Evolutionary conservation across 768 basidiomycete species (phyloP).

Genomic region (Kwoniella mangroviensis): DNA sequence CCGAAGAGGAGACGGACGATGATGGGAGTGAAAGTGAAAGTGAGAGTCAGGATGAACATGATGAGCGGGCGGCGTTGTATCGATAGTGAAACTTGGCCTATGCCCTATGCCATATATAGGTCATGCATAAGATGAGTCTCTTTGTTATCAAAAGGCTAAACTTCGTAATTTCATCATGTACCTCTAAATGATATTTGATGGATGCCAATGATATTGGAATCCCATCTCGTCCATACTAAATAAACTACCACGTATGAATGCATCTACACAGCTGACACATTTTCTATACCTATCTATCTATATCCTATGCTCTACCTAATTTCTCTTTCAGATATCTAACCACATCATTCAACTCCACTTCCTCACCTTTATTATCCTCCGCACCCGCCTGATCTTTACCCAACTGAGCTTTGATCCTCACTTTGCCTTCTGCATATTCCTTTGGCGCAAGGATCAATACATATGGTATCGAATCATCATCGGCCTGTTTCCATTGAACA

Average conservation of each 20-base stretch:
- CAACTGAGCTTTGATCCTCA: constrained; percentile 89
- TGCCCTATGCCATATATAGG: no score
- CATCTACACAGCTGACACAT: not conserved
- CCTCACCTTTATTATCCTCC: constrained; percentile 66
- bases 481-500: constrained; percentile 85
- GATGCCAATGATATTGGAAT: no score
- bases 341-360: constrained; percentile 69
- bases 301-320: constrained; percentile 27
- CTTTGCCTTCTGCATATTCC: constrained; percentile 80
- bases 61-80: constrained; percentile 6
- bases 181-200: no score
- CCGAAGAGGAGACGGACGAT: constrained; percentile 21
- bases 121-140: no score
- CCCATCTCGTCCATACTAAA: no score
- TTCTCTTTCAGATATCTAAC: constrained; percentile 65
- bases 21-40: constrained; percentile 14
- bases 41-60: constrained; percentile 10
- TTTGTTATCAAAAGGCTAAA: no score
- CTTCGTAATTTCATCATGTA: no score
- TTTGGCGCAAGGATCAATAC: constrained; percentile 87
- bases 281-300: not conserved
- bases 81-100: not conserved
- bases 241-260: not conserved
- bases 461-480: constrained; percentile 89
- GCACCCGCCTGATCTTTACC: constrained; percentile 64